A percentile compares a stretch with the other conserved stretches of the same genome.
These are phyloP conservation scores for Pythium graminicola DNA, from an alignment of 352 stramenopile species.

Conservation along the genomic window DNA sequence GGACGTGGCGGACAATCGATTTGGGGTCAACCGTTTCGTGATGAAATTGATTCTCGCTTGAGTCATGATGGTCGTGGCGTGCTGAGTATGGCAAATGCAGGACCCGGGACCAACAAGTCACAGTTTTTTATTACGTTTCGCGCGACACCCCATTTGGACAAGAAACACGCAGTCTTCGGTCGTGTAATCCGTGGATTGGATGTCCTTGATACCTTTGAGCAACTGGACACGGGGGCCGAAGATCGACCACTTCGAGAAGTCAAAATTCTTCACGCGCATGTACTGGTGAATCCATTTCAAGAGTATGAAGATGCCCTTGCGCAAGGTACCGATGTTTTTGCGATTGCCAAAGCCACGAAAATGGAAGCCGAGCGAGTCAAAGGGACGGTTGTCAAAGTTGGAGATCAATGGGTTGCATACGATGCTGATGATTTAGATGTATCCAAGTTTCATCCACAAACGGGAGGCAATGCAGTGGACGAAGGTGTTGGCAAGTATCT, in stretches of 20 bases:
- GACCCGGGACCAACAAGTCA: slow-evolving; percentile 93
- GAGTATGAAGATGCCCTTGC: slow-evolving; percentile 67
- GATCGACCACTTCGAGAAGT: slow-evolving; percentile 84
- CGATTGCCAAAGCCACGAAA: slow-evolving; percentile 42
- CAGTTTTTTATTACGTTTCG: slow-evolving; percentile 99
- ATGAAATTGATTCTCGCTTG: slow-evolving; percentile 93
- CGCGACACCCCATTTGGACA: slow-evolving; percentile 94
- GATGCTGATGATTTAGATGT: slow-evolving; percentile 56
- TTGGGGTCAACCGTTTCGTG: slow-evolving; percentile 91
- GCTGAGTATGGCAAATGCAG: slow-evolving; percentile 96
- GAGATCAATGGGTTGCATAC: slow-evolving; percentile 73
- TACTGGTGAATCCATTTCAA: slow-evolving; percentile 88
- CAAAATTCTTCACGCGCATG: slow-evolving; percentile 63
- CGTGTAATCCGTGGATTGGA: slow-evolving; percentile 90
- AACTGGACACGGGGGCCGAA: slow-evolving; percentile 56
- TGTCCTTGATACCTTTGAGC: slow-evolving; percentile 76
- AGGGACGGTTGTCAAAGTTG: slow-evolving; percentile 76
- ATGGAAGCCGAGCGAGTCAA: slow-evolving; percentile 46
- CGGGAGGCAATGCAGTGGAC: slow-evolving; percentile 28
- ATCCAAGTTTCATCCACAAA: slow-evolving; percentile 36
- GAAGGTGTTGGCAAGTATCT: slow-evolving; percentile 72
- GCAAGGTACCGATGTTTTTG: slow-evolving; percentile 50
- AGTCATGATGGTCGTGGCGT: slow-evolving; percentile 87
- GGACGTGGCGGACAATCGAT: slow-evolving; percentile 91
- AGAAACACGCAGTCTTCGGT: slow-evolving; percentile 97